phyloP scores from a whole-genome alignment of 768 basidiomycete genomes.

The Epithele typhae region DNA sequence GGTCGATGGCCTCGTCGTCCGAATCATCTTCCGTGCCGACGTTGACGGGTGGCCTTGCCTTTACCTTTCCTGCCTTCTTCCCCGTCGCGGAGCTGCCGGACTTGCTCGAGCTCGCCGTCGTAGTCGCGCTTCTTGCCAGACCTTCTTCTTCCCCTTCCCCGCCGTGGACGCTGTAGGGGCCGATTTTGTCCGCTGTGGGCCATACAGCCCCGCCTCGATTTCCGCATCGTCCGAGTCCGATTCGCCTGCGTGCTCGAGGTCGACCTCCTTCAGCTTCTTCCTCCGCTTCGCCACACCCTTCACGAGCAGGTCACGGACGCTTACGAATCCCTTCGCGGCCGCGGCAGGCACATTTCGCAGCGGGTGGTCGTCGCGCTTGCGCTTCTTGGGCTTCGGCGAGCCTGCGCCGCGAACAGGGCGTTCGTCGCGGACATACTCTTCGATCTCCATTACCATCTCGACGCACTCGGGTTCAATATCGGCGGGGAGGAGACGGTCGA shows the following conservation, averaged over 20 bases:
- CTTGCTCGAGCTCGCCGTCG: neutral
- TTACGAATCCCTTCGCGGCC: constrained; percentile 70
- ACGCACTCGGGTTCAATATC: constrained; percentile 72
- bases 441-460: constrained; percentile 81
- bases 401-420: constrained; percentile 27
- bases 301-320: constrained; percentile 56
- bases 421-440: constrained; percentile 53
- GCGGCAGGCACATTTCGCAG: constrained; percentile 68
- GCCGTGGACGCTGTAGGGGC: constrained; percentile 34
- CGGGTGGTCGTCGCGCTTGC: constrained; percentile 67
- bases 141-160: constrained; percentile 29
- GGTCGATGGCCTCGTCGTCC: constrained; percentile 53
- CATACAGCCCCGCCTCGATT: constrained; percentile 52
- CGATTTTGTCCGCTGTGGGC: constrained; percentile 47
- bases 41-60: constrained; percentile 26
- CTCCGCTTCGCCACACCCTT: constrained; percentile 47
- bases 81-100: no score
- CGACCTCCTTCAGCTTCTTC: constrained; percentile 30
- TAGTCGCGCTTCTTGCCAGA: constrained; percentile 16
- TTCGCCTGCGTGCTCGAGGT: constrained; percentile 46
- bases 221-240: constrained; percentile 70
- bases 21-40: constrained; percentile 46
- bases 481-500: constrained; percentile 78
- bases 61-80: neutral
- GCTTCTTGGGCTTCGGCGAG: constrained; percentile 43